These are phyloP conservation scores for Ustanciosporium gigantosporum DNA, from an alignment of 1,284 basidiomycete genomes.

Conservation along the genomic window DNA sequence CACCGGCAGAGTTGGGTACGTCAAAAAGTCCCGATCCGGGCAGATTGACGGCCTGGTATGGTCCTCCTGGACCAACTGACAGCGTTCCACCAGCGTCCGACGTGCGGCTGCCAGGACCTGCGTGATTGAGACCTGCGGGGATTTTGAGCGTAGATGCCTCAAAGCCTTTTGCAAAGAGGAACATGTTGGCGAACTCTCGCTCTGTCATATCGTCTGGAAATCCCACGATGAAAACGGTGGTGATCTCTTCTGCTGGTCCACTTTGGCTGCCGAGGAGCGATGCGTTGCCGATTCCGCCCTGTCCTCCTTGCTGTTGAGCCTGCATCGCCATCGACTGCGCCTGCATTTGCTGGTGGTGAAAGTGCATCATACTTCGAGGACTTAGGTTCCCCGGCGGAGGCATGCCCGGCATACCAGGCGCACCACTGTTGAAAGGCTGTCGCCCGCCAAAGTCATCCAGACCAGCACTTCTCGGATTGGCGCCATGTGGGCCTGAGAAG, in stretches of 20 bases:
- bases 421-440: conserved; percentile 9
- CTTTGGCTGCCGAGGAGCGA: conserved; percentile 9
- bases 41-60: conserved; percentile 51
- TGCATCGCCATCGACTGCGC: conserved; percentile 25
- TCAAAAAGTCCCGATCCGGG: conserved; percentile 39
- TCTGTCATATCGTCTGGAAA: conserved; percentile 99
- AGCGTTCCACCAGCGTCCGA: conserved; percentile 21
- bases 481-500: conserved; percentile 4
- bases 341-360: conserved; percentile 52
- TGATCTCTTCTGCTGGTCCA: conserved; percentile 75
- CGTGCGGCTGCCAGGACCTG: conserved; percentile 19
- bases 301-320: conserved; percentile 18
- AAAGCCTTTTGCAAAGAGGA: conserved; percentile 91
- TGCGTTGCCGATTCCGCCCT: conserved; percentile 11
- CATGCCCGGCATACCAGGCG: conserved; percentile 18
- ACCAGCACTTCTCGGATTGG: conserved; percentile 16
- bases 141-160: conserved; percentile 98
- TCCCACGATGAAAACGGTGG: conserved; percentile 96
- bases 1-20: conserved; percentile 11
- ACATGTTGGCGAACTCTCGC: conserved; percentile 99
- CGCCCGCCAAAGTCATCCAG: conserved; percentile 25
- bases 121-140: conserved; percentile 75
- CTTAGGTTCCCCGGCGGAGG: conserved; percentile 41
- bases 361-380: conserved; percentile 49
- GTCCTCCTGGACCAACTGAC: conserved; percentile 30